A percentile compares a stretch with the other conserved stretches of the same genome.
These are phyloP conservation scores for Termitomyces sp. DNA, from an alignment of 768 basidiomycete genomes.

Conservation along the genomic window DNA sequence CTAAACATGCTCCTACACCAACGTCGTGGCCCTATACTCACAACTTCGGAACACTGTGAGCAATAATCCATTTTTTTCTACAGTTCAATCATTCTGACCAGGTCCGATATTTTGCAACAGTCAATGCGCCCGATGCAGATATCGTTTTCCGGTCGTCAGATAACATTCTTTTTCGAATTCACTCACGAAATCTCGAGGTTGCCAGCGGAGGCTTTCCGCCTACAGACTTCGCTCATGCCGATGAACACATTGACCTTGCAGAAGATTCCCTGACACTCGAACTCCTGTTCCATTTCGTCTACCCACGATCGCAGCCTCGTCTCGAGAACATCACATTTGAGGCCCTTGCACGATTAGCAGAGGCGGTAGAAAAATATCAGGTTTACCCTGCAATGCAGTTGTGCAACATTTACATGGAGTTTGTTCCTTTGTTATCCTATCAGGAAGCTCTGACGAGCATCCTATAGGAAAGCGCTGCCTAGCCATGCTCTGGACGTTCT, in stretches of 20 bases:
- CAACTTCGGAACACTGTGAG: background rate
- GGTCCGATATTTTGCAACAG: background rate
- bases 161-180: conserved; percentile 10
- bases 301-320: conserved; percentile 10
- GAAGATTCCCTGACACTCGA: conserved; percentile 13
- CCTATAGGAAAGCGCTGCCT: conserved; percentile 7
- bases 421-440: background rate
- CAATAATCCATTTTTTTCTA: background rate
- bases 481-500: conserved; percentile 11
- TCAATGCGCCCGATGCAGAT: conserved; percentile 12
- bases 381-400: conserved; percentile 16
- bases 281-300: conserved; percentile 15
- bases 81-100: background rate
- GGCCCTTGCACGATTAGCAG: conserved; percentile 5
- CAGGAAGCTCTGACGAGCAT: background rate
- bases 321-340: conserved; percentile 7
- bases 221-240: background rate
- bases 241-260: conserved; percentile 8
- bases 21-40: background rate
- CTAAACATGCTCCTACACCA: background rate
- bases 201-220: conserved; percentile 11
- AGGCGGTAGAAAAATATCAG: conserved; percentile 17
- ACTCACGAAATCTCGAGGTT: conserved; percentile 12
- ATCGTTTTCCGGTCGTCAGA: conserved; percentile 10
- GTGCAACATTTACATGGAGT: conserved; percentile 16